Evolutionary conservation across 1,284 basidiomycete genomes (phyloP), one percentile per base, ranked within the genome.

Genomic region (Hortiboletus rubellus): DNA sequence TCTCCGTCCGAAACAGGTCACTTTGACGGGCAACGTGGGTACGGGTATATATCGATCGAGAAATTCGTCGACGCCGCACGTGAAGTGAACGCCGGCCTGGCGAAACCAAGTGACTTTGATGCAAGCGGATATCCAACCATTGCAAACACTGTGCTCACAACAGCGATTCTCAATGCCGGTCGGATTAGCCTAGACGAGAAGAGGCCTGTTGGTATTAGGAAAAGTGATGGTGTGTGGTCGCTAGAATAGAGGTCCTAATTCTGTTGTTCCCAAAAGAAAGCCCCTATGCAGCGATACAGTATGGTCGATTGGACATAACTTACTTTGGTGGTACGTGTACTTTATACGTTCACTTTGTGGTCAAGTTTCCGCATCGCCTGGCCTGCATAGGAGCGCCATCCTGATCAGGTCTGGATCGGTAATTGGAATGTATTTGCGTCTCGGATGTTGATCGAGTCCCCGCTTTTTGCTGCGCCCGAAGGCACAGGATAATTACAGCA

Each of bases 1-100:
- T 91, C 92, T 49, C 92, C 93, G 1, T 93, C 91, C 56, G 91
- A 91, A 74, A 89, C 85, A 57, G 94, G 94, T 14, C 91, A 91
- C 76, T 96, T 96, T 70, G 93, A 96, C 66, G 93, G 93, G 38
- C 94, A 96, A 75, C 85, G 88, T 57, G 94, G 94, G 7, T 97
- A 96, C 73, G 94, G 89, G 66, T 84, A 96, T 72, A 79, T 95
- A 63, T 94, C 92, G 18, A 89, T 96, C 65, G 94, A 96, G 74
- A 95, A 93, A 76, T 96, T 96, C 74, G 79, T 96, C 70, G 91
- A 89, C 70, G 90, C 89, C 11, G 83, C 86, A 44, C 82, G 85
- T 46, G 81, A 81, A 60, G 91, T 96, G 65, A 93, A 94, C 66
- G 84, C 86, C 14, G 85, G 87, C 17, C 70, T 79, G 56, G 76